A percentile compares a stretch with the other conserved stretches of the same genome.
phyloP scores from a whole-genome alignment of 2,329 filamentous ascomycete genomes.

The Alternaria viburni region DNA sequence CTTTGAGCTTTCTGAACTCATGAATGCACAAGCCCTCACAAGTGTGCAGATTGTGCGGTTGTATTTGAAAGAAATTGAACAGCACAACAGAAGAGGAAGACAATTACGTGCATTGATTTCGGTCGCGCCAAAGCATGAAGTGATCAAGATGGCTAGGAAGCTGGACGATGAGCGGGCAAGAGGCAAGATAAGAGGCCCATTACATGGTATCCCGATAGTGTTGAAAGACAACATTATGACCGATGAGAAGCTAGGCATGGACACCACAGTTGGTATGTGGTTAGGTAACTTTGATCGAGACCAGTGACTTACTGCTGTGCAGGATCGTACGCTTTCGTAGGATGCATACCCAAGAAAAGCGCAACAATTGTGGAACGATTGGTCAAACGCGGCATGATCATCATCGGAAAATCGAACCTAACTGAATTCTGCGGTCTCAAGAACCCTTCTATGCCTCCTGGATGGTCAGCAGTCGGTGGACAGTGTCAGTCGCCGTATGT shows the following conservation, averaged over 20 bases:
- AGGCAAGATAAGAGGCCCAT: slow-evolving; percentile 44
- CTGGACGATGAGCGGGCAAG: slow-evolving; percentile 50
- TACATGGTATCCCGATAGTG: slow-evolving; percentile 54
- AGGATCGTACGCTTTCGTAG: slow-evolving; percentile 48
- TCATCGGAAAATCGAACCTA: slow-evolving; percentile 53
- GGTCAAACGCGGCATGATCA: slow-evolving; percentile 48
- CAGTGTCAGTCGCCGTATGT: slow-evolving; percentile 50
- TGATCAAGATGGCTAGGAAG: slow-evolving; percentile 45
- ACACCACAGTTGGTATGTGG: slow-evolving; percentile 49
- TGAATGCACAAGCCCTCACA: slow-evolving; percentile 37
- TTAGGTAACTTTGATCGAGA: not conserved
- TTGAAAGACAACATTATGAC: slow-evolving; percentile 53
- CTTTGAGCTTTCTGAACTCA: slow-evolving; percentile 40
- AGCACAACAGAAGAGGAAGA: slow-evolving; percentile 44
- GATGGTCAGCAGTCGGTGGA: slow-evolving; percentile 51
- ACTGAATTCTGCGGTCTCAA: slow-evolving; percentile 49
- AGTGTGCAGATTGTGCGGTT: slow-evolving; percentile 46
- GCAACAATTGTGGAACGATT: slow-evolving; percentile 49
- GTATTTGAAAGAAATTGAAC: slow-evolving; percentile 44
- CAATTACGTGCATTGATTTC: slow-evolving; percentile 48
- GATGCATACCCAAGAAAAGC: slow-evolving; percentile 45
- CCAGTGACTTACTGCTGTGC: not conserved
- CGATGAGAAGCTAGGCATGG: slow-evolving; percentile 46
- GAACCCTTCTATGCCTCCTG: slow-evolving; percentile 46
- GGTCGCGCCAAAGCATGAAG: slow-evolving; percentile 45